Evolutionary conservation across 257 asterid species (phyloP), one percentile per base, ranked within the genome.

Genomic region (Scutellaria minor): DNA sequence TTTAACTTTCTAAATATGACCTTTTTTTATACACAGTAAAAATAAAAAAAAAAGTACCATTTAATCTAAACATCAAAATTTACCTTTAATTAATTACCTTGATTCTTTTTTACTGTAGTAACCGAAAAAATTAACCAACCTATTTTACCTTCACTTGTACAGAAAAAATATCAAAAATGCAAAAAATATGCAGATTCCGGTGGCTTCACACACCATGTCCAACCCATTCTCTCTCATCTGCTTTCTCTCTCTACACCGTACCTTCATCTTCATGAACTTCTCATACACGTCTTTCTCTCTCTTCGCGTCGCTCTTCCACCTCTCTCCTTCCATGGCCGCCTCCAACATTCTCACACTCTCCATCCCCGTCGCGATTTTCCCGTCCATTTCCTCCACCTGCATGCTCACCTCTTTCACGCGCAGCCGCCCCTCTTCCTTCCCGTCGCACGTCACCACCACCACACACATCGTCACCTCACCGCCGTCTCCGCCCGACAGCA

Each of bases 351-450:
- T 84, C 81, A 86, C 24, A 77, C 86, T 71, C 20, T 87, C 92
- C 83, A 68, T 76, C 72, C 93, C 97, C 12, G 7, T 64, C 65
- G 84, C 42, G 0, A 71, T 62, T 69, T 75, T 86, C 5, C 90
- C 97, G 14, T 87, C 91, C 78, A 82, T 65, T 8, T 81, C 95
- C 82, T 87, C 91, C 80, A 89, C 71, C 68, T 71, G 84, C 96
- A 89, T 69, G 77, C 85, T 83, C 69, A 82, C 88, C 54, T 89
- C 96, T 66, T 62, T 72, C 85, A 91, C 85, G 59, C 81, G 85
- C 78, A 83, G 64, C n/a, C 80, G 83, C 60, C 86, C 90, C 20
- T 85, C 89, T 12, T 81, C 91, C 40, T 72, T 70, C 61, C 83
- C 81, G 1, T 84, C 83, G 80, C 93, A 89, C 5, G 77, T 84